Evolutionary conservation across 306 rosid genomes (phyloP).

Genomic region (Vigna mungo): DNA sequence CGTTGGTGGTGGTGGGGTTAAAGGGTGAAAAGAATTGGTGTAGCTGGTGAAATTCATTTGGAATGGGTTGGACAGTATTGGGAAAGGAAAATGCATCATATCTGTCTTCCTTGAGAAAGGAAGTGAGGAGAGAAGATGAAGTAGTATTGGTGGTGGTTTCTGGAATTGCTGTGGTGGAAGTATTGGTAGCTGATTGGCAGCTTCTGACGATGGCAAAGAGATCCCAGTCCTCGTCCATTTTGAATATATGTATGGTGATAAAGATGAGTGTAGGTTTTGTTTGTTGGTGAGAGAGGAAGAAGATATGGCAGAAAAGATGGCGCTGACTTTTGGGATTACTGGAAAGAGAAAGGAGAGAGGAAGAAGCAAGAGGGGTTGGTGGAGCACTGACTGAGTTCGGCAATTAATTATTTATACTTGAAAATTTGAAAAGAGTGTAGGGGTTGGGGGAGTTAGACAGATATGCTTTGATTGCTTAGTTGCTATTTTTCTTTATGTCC

Average conservation of each 20-base stretch:
- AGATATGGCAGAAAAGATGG: slow-evolving; percentile 51
- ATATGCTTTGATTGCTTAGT: not conserved
- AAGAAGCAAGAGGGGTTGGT: slow-evolving; percentile 46
- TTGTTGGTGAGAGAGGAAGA: slow-evolving; percentile 15
- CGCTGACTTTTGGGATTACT: slow-evolving; percentile 63
- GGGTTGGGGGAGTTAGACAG: slow-evolving; percentile 38
- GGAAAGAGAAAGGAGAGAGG: slow-evolving; percentile 36
- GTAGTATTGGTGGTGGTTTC: slow-evolving; percentile 4
- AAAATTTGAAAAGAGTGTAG: slow-evolving; percentile 16
- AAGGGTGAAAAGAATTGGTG: slow-evolving; percentile 54
- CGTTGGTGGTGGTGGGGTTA: slow-evolving; percentile 42
- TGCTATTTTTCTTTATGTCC: not conserved
- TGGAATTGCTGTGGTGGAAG: slow-evolving; percentile 27
- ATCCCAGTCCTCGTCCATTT: slow-evolving; percentile 74
- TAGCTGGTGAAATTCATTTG: slow-evolving; percentile 55
- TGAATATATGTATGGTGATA: slow-evolving; percentile 5
- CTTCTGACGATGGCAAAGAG: slow-evolving; percentile 75
- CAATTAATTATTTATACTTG: slow-evolving; percentile 60
- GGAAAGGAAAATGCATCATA: slow-evolving; percentile 53
- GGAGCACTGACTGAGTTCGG: slow-evolving; percentile 57
- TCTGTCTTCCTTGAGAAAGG: slow-evolving; percentile 36
- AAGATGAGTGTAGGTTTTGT: not conserved
- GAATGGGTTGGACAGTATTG: slow-evolving; percentile 40
- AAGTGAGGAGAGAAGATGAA: slow-evolving; percentile 51
- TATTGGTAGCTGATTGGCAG: slow-evolving; percentile 50